Conservation (phyloP, 108 stramenopile genomes). For the Stephanodiscus minutulus region DNA sequence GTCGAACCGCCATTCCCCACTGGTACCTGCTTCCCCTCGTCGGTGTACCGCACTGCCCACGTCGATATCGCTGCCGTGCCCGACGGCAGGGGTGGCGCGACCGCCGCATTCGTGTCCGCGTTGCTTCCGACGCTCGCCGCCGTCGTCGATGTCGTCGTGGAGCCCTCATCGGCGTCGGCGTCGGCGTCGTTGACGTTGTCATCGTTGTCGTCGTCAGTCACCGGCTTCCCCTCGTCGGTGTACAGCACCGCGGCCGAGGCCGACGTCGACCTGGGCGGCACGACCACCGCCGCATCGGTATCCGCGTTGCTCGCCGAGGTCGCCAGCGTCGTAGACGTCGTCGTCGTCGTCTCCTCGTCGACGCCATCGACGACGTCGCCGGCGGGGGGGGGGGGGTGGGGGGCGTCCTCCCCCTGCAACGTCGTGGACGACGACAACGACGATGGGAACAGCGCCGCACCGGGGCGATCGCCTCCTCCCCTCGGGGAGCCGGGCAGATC, state of each 20-base stretch:
- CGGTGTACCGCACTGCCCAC: slow-evolving; percentile 58
- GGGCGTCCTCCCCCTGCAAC: not conserved
- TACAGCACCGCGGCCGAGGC: slow-evolving; percentile 36
- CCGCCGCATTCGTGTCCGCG: not conserved
- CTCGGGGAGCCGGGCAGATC: not conserved
- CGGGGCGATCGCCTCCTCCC: not conserved
- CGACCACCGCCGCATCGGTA: not conserved
- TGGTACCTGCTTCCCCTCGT: slow-evolving; percentile 85
- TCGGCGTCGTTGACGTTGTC: slow-evolving; percentile 17
- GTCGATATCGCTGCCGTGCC: slow-evolving; percentile 7
- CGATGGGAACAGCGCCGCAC: too few species aligned
- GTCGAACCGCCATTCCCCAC: slow-evolving; percentile 89
- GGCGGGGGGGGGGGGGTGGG: not conserved
- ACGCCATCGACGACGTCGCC: not conserved
- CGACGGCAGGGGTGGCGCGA: not conserved
- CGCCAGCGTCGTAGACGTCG: slow-evolving; percentile 1
- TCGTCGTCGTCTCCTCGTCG: not conserved
- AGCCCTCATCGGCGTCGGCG: not conserved
- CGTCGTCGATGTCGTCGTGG: slow-evolving; percentile 20
- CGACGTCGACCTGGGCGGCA: not conserved
- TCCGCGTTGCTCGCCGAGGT: not conserved
- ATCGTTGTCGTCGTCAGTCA: slow-evolving; percentile 21
- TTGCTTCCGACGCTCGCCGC: not conserved
- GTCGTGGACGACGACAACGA: not conserved
- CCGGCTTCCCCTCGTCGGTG: slow-evolving; percentile 32